Base-by-base conservation (phyloP, 495 filamentous ascomycete genomes). In the Podospora comata region DNA sequence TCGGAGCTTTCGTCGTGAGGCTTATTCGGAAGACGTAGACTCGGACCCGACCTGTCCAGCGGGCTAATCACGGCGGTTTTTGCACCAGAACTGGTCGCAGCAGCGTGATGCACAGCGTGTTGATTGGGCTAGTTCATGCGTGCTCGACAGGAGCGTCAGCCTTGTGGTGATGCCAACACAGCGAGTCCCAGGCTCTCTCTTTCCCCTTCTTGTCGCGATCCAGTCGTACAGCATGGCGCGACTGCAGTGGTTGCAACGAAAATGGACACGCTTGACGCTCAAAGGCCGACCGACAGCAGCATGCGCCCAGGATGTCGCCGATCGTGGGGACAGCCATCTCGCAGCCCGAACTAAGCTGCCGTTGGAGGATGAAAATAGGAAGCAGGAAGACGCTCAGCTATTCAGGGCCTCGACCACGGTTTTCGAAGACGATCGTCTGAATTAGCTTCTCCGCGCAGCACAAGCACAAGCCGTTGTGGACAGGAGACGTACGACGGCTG, bases 381-480 rank as follows among this genome's bases (percentile, higher is more conserved):
- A 5, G 15, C 39, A n/a, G 30, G 27, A 18, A 18, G 23, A 39
- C 5, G n/a, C 34, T 39, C 39, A 60, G 32, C 32, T 30, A 23
- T 55, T 62, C 44, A 27, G 15, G 15, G n/a, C 39, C 39, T 58
- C 55, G 55, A 26, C 55, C 23, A 19, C 6, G 7, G 55, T 58
- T 58, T 58, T 26, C n/a, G 19, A 54, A 66, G 39, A 55, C 57
- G 60, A 72, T 68, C 65, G 67, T 74, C 72, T 61, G 68, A 66
- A 68, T 72, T 67, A 72, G 67, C 65, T 72, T 70, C 55, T 20
- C 65, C 57, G 27, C 56, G 72, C 67, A 72, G 61, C 72, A 74
- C 72, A 74, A 72, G 56, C 66, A 69, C 68, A 53, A 63, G 20
- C 61, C 60, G 66, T 58, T 62, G 69, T 67, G 67, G 66, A 48